A percentile compares a stretch with the other conserved stretches of the same genome.
These are phyloP conservation scores for Xylaria sp. DNA, from an alignment of 2,329 filamentous ascomycete genomes.

Conservation along the genomic window DNA sequence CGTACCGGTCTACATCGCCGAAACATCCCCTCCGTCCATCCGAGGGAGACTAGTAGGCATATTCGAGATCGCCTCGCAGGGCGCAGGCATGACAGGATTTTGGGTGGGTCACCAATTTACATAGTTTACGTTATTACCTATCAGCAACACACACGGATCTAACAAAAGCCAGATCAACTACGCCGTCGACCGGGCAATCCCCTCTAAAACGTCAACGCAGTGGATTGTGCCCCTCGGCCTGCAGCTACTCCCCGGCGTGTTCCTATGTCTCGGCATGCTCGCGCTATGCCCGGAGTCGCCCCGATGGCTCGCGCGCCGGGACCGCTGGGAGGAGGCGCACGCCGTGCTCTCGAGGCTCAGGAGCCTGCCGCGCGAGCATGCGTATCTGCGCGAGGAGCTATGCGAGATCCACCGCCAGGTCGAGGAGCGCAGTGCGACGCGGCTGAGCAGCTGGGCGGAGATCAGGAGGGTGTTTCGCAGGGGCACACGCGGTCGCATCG, in stretches of 20 bases:
- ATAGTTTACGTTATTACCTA: no score
- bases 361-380: slow-evolving; percentile 52
- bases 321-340: slow-evolving; percentile 43
- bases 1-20: slow-evolving; percentile 60
- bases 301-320: slow-evolving; percentile 40
- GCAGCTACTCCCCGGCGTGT: slow-evolving; percentile 44
- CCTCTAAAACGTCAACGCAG: slow-evolving; percentile 30
- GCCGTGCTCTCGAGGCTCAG: slow-evolving; percentile 49
- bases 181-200: slow-evolving; percentile 11
- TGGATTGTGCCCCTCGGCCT: slow-evolving; percentile 50
- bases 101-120: no score
- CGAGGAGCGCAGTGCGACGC: slow-evolving; percentile 38
- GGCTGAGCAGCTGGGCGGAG: slow-evolving; percentile 34
- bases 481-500: slow-evolving; percentile 46
- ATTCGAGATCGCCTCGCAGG: slow-evolving; percentile 54
- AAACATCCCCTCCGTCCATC: slow-evolving; percentile 55
- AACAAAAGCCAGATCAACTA: slow-evolving; percentile 25
- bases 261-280: slow-evolving; percentile 36
- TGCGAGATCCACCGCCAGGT: slow-evolving; percentile 61
- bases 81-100: slow-evolving; percentile 53
- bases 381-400: slow-evolving; percentile 58
- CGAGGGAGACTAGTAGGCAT: slow-evolving; percentile 55
- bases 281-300: slow-evolving; percentile 42
- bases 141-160: no score
- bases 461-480: slow-evolving; percentile 41